Conservation (phyloP, 768 basidiomycete species). For the Hypholoma fasciculare region DNA sequence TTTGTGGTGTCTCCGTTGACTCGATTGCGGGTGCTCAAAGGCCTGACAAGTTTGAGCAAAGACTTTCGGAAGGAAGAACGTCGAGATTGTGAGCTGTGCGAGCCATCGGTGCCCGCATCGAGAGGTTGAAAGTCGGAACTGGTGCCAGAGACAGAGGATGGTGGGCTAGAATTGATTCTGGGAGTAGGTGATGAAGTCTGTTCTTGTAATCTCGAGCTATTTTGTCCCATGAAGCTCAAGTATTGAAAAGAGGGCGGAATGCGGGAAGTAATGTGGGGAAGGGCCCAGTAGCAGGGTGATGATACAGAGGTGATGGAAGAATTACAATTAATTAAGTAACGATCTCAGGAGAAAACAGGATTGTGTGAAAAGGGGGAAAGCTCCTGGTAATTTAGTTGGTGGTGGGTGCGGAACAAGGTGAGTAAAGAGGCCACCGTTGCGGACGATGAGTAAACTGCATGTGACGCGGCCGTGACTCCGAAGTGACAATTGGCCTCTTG, state of each 20-base stretch:
- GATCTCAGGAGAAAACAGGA: background rate
- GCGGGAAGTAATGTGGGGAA: conserved; percentile 6
- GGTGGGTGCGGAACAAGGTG: conserved; percentile 18
- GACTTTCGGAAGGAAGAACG: conserved; percentile 24
- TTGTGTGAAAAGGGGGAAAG: background rate
- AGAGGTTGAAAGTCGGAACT: conserved; percentile 13
- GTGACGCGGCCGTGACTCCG: conserved; percentile 6
- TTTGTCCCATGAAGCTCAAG: conserved; percentile 19
- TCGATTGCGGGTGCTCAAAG: conserved; percentile 19
- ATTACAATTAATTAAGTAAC: conserved; percentile 16
- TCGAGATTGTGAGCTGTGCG: conserved; percentile 18
- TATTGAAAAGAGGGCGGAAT: conserved; percentile 1
- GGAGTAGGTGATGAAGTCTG: background rate
- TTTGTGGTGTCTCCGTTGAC: conserved; percentile 10
- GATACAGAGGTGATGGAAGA: conserved; percentile 10
- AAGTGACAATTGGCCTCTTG: background rate
- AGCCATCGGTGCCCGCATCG: conserved; percentile 5
- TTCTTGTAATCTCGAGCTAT: conserved; percentile 14
- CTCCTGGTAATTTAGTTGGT: background rate
- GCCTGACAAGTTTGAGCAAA: conserved; percentile 24
- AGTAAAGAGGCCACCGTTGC: conserved; percentile 10
- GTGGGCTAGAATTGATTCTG: conserved; percentile 1
- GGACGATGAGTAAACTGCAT: conserved; percentile 18
- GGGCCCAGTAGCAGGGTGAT: conserved; percentile 3
- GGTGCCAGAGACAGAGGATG: conserved; percentile 15